Percentiles rank a stretch among this genome's conserved stretches.
Evolutionary conservation across 768 basidiomycete species (phyloP).

Genomic region (Xerocomus potaroensis): DNA sequence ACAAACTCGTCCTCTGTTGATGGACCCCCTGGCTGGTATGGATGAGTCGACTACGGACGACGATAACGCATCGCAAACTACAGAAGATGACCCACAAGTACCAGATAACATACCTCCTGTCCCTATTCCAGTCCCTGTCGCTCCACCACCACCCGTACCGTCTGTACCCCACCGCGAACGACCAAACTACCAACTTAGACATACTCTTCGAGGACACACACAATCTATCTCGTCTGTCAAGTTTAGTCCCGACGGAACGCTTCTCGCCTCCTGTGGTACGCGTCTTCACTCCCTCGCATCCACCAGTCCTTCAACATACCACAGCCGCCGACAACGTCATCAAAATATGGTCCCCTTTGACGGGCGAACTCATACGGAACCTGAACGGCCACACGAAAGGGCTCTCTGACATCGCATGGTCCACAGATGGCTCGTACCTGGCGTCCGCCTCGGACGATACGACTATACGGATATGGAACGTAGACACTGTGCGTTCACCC

Average conservation of each 20-base stretch:
- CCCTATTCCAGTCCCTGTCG: too few relatives aligned
- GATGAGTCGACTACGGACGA: slow-evolving; percentile 51
- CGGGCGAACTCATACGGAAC: slow-evolving; percentile 72
- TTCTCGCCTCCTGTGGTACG: slow-evolving; percentile 86
- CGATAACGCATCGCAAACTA: slow-evolving; percentile 75
- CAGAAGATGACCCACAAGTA: slow-evolving; percentile 79
- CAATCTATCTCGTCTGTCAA: slow-evolving; percentile 84
- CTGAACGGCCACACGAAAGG: slow-evolving; percentile 76
- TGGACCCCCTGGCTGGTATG: slow-evolving; percentile 20
- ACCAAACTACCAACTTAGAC: slow-evolving; percentile 67
- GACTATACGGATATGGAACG: slow-evolving; percentile 85
- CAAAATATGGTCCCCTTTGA: slow-evolving; percentile 81
- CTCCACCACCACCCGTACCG: slow-evolving; percentile 31
- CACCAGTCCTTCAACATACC: neutral
- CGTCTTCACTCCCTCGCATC: slow-evolving; percentile 9
- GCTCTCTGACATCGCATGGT: slow-evolving; percentile 87
- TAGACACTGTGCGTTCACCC: slow-evolving; percentile 59
- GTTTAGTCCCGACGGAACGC: slow-evolving; percentile 84
- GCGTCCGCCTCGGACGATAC: slow-evolving; percentile 93
- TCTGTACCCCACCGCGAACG: slow-evolving; percentile 33
- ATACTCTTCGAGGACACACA: slow-evolving; percentile 72
- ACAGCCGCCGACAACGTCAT: slow-evolving; percentile 72
- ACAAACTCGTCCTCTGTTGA: slow-evolving; percentile 20
- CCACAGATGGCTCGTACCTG: slow-evolving; percentile 73
- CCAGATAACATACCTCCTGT: slow-evolving; percentile 53